These are phyloP conservation scores for Aspergillus conjunctus DNA, from an alignment of 495 filamentous ascomycete genomes.

Conservation along the genomic window DNA sequence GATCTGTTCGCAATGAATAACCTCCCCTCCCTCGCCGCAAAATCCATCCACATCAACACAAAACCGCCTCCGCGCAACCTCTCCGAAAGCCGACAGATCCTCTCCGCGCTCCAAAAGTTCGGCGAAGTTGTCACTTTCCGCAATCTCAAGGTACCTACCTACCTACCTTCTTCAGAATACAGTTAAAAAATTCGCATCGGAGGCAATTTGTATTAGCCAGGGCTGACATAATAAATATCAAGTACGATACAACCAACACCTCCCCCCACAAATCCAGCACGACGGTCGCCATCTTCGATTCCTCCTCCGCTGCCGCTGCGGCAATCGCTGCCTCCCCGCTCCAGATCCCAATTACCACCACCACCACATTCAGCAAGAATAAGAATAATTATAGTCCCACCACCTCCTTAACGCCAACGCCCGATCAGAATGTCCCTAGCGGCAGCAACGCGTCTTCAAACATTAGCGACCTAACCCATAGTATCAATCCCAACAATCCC, in stretches of 20 bases:
- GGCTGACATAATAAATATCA: slow-evolving; percentile 4
- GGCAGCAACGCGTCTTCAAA: neutral
- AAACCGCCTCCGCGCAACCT: slow-evolving; percentile 63
- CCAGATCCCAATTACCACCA: slow-evolving; percentile 20
- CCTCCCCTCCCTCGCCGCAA: slow-evolving; percentile 13
- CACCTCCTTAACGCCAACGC: neutral
- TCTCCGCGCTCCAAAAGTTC: slow-evolving; percentile 70
- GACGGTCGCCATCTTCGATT: slow-evolving; percentile 42
- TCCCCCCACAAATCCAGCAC: slow-evolving; percentile 10
- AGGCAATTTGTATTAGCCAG: no score
- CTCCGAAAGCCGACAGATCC: slow-evolving; percentile 70
- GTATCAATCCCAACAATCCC: neutral
- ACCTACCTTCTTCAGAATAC: no score
- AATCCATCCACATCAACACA: slow-evolving; percentile 64
- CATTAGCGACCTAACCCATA: neutral
- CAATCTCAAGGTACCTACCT: slow-evolving; percentile 60
- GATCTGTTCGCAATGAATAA: slow-evolving; percentile 14
- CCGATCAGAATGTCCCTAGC: slow-evolving; percentile 1
- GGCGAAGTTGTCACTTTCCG: slow-evolving; percentile 78
- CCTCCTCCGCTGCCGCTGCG: slow-evolving; percentile 32
- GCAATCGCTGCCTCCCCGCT: slow-evolving; percentile 42
- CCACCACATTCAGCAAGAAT: neutral
- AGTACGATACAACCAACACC: slow-evolving; percentile 29
- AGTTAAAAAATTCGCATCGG: neutral
- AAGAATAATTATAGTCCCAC: neutral